phyloP scores from a whole-genome alignment of 805 yeast genomes.

The Kodamaea lidongshanica region DNA sequence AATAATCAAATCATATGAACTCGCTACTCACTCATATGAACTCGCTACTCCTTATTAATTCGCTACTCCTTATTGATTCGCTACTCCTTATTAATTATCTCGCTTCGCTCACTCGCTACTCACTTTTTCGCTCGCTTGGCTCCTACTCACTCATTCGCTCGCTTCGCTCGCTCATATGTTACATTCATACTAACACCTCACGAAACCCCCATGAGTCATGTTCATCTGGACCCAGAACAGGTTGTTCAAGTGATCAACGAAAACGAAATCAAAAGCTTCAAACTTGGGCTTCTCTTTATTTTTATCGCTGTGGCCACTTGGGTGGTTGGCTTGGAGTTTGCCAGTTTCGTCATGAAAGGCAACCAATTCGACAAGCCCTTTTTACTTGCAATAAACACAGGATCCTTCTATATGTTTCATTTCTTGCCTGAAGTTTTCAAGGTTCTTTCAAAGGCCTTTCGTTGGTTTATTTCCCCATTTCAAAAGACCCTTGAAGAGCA shows the following conservation, averaged over 20 bases:
- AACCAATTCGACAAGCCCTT: constrained; percentile 45
- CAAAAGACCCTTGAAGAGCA: constrained; percentile 10
- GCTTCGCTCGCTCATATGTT: too few species aligned
- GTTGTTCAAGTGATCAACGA: constrained; percentile 32
- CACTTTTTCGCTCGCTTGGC: neutral
- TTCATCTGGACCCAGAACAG: constrained; percentile 16
- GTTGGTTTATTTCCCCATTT: too few species aligned
- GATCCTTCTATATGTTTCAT: constrained; percentile 42
- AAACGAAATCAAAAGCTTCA: constrained; percentile 38
- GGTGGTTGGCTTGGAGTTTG: constrained; percentile 45
- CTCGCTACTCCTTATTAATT: too few species aligned
- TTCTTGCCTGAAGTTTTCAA: constrained; percentile 43
- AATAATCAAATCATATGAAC: too few species aligned
- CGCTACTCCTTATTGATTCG: too few species aligned
- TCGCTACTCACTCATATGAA: too few species aligned
- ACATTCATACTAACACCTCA: too few species aligned
- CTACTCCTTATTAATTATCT: too few species aligned
- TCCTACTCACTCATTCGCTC: too few species aligned
- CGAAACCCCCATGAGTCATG: too few species aligned
- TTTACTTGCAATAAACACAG: constrained; percentile 43
- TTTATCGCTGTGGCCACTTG: constrained; percentile 40
- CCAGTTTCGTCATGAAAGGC: constrained; percentile 44
- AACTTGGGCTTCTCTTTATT: constrained; percentile 39
- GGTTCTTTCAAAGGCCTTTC: too few species aligned
- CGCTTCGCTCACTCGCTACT: too few species aligned